Evolutionary conservation across 345 rosid species (phyloP), one percentile per base, ranked within the genome.

Genomic region (Reutealis trisperma): DNA sequence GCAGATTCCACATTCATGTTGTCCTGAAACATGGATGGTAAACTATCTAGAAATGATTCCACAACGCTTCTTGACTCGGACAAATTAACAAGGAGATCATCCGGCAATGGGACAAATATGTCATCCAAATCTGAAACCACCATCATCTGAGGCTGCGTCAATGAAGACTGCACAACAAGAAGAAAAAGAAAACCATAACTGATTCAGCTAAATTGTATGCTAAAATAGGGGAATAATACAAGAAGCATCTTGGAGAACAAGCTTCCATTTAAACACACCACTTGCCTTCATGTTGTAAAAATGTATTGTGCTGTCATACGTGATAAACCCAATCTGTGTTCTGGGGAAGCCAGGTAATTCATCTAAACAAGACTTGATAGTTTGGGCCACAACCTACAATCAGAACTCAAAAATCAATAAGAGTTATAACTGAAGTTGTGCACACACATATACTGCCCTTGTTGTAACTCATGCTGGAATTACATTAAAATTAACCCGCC

Each of bases 81-180:
- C 85, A 96, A 88, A 86, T 96, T 96, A 79, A 96, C 99, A 74
- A 94, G 97, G 82, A 96, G 98, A 86, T 96, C 99, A 85, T 96
- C 98, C 6, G 98, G 98, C 80, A 94, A 83, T 2, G 99, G 99
- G 71, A 92, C 76, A 81, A 96, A 96, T 68, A 96, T 75, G 81
- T 94, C 99, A 79, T 96, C 99, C 54, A 94, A 88, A 84, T 96
- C 99, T 5, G 99, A 89, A 76, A 96, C 96, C 74, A 96, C 98
- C 98, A 96, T 93, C 99, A 96, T 94, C 80, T 96, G 99, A 82
- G 99, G 98, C 82, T 94, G 99, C 57, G 90, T 89, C 86, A 96
- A 85, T 71, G 98, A 94, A 76, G 98, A 92, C 99, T 96, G 92
- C 90, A 85, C 51, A 62, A 58, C 72, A 49, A 71, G 45, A 72